Base-by-base conservation (phyloP, 2,329 filamentous ascomycete species). In the Neofusicoccum umdonicola region DNA sequence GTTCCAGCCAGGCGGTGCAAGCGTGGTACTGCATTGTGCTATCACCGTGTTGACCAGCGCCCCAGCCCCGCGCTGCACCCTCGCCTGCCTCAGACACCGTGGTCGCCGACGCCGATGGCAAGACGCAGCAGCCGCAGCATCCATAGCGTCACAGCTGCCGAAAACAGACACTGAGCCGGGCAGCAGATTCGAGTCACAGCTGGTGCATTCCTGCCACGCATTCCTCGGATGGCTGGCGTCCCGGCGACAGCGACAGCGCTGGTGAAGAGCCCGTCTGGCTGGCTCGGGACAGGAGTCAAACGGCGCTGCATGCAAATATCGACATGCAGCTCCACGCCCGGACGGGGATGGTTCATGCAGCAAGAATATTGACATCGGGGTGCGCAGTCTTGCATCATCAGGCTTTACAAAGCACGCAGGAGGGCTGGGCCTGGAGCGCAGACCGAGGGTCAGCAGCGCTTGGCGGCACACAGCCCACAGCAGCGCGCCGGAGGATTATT, bases 321-420 rank as follows among this genome's bases (percentile, higher is more conserved):
- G 61, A 60, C 39, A 47, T 47, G 50, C 61, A 63, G 48, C 48
- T 42, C n/a, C 2, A 34, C 31, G 50, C 50, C 34, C 34, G 31
- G 52, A 19, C 52, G 34, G 52, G 52, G 52, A 63, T 63, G 48
- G 54, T 54, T 63, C 52, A 52, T 63, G 61, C 61, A 63, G 27
- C 61, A n/a, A 63, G 61, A 63, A 63, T 63, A 63, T 63, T 63
- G 61, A 37, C 61, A 60, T 37, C 56, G 56, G 56, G 42, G 56
- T 37, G 42, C 39, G 56, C 56, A 47, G 56, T 35, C 56, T 60
- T 60, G 56, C 56, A 60, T 60, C 56, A 60, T 60, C 56, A 60
- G 42, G 41, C 41, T 45, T 47, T 35, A 60, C 56, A 47, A 47
- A 58, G 54, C 54, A 45, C 54, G 17, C 11, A 56, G 37, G 35